phyloP scores from a whole-genome alignment of 2,329 filamentous ascomycete genomes.

The Talaromyces rugulosus region DNA sequence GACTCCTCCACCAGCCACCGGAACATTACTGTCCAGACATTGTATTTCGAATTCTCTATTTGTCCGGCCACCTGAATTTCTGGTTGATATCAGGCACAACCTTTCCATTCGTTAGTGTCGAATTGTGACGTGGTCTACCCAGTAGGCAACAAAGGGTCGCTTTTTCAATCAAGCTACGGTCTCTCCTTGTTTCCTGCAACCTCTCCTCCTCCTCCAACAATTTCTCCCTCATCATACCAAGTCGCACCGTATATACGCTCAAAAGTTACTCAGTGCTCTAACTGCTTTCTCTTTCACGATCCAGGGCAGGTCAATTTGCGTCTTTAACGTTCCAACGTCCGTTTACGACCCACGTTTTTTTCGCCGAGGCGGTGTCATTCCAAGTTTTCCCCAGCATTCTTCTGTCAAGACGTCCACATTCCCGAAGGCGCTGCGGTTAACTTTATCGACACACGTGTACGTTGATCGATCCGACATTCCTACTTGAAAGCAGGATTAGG shows the following conservation, averaged over 20 bases:
- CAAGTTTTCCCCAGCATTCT: background rate
- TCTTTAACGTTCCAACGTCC: background rate
- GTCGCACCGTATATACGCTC: background rate
- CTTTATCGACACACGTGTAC: constrained; percentile 8
- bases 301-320: background rate
- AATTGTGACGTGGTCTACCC: background rate
- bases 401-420: background rate
- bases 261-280: background rate
- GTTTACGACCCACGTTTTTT: background rate
- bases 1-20: constrained; percentile 31
- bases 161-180: constrained; percentile 8
- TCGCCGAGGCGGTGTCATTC: background rate
- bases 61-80: constrained; percentile 15
- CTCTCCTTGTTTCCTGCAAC: constrained; percentile 5
- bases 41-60: constrained; percentile 6
- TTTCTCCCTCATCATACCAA: background rate
- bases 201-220: constrained; percentile 4
- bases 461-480: constrained; percentile 2
- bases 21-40: constrained; percentile 9
- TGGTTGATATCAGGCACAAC: constrained; percentile 1
- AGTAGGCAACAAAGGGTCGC: background rate
- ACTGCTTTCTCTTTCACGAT: background rate
- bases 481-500: constrained; percentile 5
- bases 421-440: background rate
- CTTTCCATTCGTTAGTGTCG: background rate